Evolutionary conservation across 2,329 filamentous ascomycete species (phyloP), one percentile per base, ranked within the genome.

Genomic region (Corynespora cassiicola): DNA sequence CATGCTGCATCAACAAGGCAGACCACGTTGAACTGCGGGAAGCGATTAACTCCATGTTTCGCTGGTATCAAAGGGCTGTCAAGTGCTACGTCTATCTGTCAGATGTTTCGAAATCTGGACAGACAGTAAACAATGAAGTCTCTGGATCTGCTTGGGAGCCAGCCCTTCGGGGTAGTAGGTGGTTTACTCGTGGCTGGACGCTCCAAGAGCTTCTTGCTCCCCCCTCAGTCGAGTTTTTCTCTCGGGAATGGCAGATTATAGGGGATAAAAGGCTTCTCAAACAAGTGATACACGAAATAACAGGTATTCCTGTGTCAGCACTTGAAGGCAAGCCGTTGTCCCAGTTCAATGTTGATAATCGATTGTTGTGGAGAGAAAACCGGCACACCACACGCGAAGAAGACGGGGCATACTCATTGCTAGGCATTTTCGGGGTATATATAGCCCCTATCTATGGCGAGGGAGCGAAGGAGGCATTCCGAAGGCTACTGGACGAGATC

Each of bases 371-470:
- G 58, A 47, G 47, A 11, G 39, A 47, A 28, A 11, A 22, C 15
- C 47, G 56, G 16, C 33, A 45, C 15, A 60, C 55, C 7, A 54
- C 36, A 21, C 36, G 36, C 29, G 32, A 49, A 39, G 54, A 58
- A 25, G 51, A 58, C 39, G 22, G 20, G 38, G 54, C 36, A 0
- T 58, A 57, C 34, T 57, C 36, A 2, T 17, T 51, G 21, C 19
- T 37, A 18, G 49, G 50, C 18, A 41, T 54, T 12, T 42, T 52
- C 21, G 42, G 28, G 19, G 45, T 45, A 18, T 4, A 33, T 8
- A 9, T 47, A 14, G 8, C 44, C 37, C 50, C 36, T 16, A 7
- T 33, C 2, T 33, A 45, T 25, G 42, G 42, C 15, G 42, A 45
- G 24, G 39, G 39, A 6, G 17, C 12, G 15, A 36, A 7, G 12